A percentile compares a stretch with the other conserved stretches of the same genome.
These are phyloP conservation scores for Nakazawaea sp. DNA, from an alignment of 805 yeast genomes.

Conservation along the genomic window DNA sequence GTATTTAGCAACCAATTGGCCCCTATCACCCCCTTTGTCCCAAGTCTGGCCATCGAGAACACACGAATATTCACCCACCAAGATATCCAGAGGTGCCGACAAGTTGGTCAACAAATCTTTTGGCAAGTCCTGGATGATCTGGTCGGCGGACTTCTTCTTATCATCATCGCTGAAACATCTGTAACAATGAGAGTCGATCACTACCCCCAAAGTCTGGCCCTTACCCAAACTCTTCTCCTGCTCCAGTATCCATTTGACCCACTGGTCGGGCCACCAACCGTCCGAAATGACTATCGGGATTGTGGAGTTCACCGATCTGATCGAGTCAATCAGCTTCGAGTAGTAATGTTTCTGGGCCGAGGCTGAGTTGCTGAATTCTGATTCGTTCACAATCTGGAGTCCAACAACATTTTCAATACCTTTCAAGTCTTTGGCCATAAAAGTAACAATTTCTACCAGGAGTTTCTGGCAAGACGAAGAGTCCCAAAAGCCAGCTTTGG, in stretches of 20 bases:
- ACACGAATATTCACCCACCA: conserved; percentile 89
- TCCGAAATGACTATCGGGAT: conserved; percentile 82
- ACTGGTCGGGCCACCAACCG: conserved; percentile 87
- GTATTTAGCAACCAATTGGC: conserved; percentile 47
- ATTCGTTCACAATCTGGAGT: conserved; percentile 81
- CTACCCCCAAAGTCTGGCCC: conserved; percentile 43
- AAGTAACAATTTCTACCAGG: conserved; percentile 46
- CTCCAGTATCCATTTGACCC: conserved; percentile 58
- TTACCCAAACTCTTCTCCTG: conserved; percentile 18
- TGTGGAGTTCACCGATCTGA: conserved; percentile 45
- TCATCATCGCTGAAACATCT: conserved; percentile 80
- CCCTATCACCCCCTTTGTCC: conserved; percentile 46
- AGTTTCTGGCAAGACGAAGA: conserved; percentile 30
- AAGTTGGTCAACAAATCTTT: conserved; percentile 42
- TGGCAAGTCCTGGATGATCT: conserved; percentile 53
- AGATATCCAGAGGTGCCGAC: conserved; percentile 45
- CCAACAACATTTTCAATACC: conserved; percentile 67
- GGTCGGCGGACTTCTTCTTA: conserved; percentile 54
- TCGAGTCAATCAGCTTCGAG: conserved; percentile 50
- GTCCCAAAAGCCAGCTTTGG: conserved; percentile 61
- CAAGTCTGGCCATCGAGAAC: conserved; percentile 75
- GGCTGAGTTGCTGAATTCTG: conserved; percentile 54
- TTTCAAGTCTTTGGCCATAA: conserved; percentile 54
- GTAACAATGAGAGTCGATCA: conserved; percentile 81
- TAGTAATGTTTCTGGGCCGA: conserved; percentile 55